Evolutionary conservation across 352 stramenopile species (phyloP).

Genomic region (Albugo candida): DNA sequence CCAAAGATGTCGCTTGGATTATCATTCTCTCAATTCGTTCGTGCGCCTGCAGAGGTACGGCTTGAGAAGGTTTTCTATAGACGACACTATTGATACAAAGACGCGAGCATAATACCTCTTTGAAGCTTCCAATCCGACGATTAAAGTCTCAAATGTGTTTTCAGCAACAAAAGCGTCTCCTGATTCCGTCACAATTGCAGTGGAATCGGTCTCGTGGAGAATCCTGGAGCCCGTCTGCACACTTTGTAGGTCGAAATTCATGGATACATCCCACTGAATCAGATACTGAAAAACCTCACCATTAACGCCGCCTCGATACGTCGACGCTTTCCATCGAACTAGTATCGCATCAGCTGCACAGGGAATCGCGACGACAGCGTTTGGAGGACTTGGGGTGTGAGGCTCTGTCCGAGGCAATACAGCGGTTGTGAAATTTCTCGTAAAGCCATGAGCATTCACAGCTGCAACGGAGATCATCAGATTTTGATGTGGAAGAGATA

Average conservation of each 20-base stretch:
- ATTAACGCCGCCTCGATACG: constrained; percentile 24
- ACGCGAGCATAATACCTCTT: constrained; percentile 64
- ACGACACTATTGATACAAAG: constrained; percentile 62
- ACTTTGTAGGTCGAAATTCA: constrained; percentile 59
- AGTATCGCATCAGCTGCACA: constrained; percentile 17
- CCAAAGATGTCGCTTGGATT: constrained; percentile 13
- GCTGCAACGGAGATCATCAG: too few relatives aligned
- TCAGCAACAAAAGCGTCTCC: too few relatives aligned
- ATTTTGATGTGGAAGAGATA: too few relatives aligned
- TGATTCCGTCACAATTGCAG: constrained; percentile 1
- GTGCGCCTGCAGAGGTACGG: constrained; percentile 22
- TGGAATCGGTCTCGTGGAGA: constrained; percentile 7
- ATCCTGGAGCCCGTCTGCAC: constrained; percentile 28
- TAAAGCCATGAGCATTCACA: too few relatives aligned
- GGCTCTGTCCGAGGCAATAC: too few relatives aligned
- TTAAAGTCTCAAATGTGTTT: not conserved
- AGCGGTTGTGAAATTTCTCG: not conserved
- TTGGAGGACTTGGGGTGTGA: too few relatives aligned
- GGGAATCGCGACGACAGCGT: constrained; percentile 14
- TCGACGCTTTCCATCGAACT: constrained; percentile 62
- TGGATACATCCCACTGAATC: constrained; percentile 83
- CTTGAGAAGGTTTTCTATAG: constrained; percentile 31
- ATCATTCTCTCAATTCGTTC: constrained; percentile 28
- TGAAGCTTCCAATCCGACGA: not conserved
- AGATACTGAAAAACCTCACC: constrained; percentile 76